Conservation (phyloP, 2,329 filamentous ascomycete genomes). For the Penicillium olsonii region DNA sequence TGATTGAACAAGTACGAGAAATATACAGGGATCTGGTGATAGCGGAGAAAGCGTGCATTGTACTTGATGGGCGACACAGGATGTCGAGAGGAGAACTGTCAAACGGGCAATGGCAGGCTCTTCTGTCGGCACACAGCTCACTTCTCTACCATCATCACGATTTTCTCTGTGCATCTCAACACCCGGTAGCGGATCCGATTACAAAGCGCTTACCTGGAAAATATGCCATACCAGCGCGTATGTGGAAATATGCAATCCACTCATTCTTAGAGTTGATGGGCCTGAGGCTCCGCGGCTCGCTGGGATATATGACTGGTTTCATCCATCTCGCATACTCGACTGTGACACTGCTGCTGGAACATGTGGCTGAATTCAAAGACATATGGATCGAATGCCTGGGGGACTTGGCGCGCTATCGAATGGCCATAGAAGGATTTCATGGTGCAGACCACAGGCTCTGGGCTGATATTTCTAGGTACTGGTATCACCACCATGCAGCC, state of each 20-base stretch:
- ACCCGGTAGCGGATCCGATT: constrained; percentile 72
- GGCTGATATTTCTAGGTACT: constrained; percentile 76
- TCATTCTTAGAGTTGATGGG: constrained; percentile 76
- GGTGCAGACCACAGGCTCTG: constrained; percentile 74
- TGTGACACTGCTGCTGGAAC: constrained; percentile 85
- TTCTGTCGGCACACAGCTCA: constrained; percentile 80
- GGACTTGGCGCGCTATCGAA: constrained; percentile 79
- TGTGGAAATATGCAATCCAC: constrained; percentile 94
- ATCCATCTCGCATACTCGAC: constrained; percentile 88
- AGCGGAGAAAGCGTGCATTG: constrained; percentile 85
- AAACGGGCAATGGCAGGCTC: constrained; percentile 75
- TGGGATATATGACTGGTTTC: constrained; percentile 89
- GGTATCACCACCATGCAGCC: constrained; percentile 83
- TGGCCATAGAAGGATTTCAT: constrained; percentile 88
- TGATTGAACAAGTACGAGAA: constrained; percentile 69
- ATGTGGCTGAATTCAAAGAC: constrained; percentile 76
- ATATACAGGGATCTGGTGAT: constrained; percentile 78
- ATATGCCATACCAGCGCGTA: constrained; percentile 86
- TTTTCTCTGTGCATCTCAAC: constrained; percentile 83
- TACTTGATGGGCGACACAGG: constrained; percentile 68
- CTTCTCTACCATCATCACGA: constrained; percentile 81
- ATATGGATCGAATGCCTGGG: constrained; percentile 95
- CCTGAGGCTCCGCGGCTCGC: constrained; percentile 70
- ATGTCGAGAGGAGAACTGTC: constrained; percentile 39
- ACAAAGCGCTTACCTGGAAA: constrained; percentile 71